A percentile compares a stretch with the other conserved stretches of the same genome.
Conservation (phyloP, 108 stramenopile species). For the Skeletonema tropicum region DNA sequence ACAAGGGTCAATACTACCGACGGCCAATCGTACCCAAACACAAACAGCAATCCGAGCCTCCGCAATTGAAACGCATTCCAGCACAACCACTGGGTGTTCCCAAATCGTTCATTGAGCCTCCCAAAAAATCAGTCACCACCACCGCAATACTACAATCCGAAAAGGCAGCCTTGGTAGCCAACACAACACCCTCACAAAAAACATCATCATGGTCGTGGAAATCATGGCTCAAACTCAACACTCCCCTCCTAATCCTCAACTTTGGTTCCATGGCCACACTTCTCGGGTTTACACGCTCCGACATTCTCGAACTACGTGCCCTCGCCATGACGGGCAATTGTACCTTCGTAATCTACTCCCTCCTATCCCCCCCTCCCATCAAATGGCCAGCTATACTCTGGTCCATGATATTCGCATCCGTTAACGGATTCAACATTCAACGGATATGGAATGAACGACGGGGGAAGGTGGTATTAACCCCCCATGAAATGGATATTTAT, state of each 20-base stretch:
- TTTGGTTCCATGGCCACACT: slow-evolving; percentile 75
- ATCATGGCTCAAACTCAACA: slow-evolving; percentile 62
- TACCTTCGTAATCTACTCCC: slow-evolving; percentile 53
- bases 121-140: background rate
- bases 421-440: slow-evolving; percentile 69
- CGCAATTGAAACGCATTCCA: slow-evolving; percentile 31
- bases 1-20: slow-evolving; percentile 48
- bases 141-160: background rate
- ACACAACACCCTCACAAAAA: background rate
- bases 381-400: slow-evolving; percentile 56
- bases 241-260: slow-evolving; percentile 65
- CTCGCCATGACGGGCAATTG: slow-evolving; percentile 61
- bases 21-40: slow-evolving; percentile 26
- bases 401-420: slow-evolving; percentile 65
- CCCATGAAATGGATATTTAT: slow-evolving; percentile 63
- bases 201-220: slow-evolving; percentile 33
- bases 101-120: slow-evolving; percentile 25
- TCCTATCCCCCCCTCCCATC: slow-evolving; percentile 37
- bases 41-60: slow-evolving; percentile 5
- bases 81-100: slow-evolving; percentile 31
- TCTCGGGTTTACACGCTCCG: slow-evolving; percentile 73
- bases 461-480: slow-evolving; percentile 54
- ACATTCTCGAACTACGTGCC: slow-evolving; percentile 82
- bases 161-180: slow-evolving; percentile 5
- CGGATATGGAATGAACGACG: slow-evolving; percentile 72